These are phyloP conservation scores for Colletotrichum viniferum DNA, from an alignment of 2,329 filamentous ascomycete genomes.

Conservation along the genomic window DNA sequence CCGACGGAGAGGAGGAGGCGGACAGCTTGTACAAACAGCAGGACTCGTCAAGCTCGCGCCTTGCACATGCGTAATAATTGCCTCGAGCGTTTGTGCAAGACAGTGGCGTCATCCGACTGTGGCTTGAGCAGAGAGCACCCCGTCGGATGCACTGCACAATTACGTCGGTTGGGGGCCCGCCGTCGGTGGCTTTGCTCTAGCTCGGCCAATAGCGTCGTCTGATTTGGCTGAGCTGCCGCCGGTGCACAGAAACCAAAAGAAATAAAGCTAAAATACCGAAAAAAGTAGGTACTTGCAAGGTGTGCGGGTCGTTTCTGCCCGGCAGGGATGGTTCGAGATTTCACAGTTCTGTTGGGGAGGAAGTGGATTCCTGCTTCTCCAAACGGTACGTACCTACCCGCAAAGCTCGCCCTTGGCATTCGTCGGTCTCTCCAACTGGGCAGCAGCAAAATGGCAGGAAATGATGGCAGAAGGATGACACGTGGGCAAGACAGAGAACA, in stretches of 20 bases:
- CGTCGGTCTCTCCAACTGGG: background rate
- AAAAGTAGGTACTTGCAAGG: background rate
- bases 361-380: conserved; percentile 1
- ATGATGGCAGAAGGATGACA: background rate
- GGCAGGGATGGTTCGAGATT: conserved; percentile 15
- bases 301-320: conserved; percentile 12
- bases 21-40: background rate
- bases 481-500: background rate
- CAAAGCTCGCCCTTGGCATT: background rate
- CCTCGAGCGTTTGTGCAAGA: conserved; percentile 1
- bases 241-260: background rate
- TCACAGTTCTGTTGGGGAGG: conserved; percentile 15
- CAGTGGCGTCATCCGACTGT: conserved; percentile 16
- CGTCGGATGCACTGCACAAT: conserved; percentile 6
- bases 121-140: conserved; percentile 1
- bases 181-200: background rate
- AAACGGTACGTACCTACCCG: background rate
- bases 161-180: background rate
- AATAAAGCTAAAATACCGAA: background rate
- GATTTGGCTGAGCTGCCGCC: background rate
- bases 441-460: background rate
- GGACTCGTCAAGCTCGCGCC: background rate
- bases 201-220: background rate
- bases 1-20: background rate
- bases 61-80: conserved; percentile 7